Base-by-base conservation (phyloP, 305 asterid species). In the Plantago coronopus region DNA sequence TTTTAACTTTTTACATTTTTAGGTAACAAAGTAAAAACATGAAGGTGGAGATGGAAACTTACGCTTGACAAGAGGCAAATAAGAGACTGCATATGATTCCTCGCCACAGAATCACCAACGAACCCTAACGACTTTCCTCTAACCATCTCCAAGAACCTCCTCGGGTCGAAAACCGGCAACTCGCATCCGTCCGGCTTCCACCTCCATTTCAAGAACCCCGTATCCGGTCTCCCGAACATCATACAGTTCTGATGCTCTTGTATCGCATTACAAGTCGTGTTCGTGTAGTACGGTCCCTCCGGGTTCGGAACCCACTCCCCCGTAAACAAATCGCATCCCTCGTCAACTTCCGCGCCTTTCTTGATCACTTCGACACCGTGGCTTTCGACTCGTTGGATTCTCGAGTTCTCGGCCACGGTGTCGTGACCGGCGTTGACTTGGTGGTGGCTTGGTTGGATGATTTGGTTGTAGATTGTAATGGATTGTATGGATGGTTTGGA, bases 171-270 rank as follows among this genome's bases (percentile, higher is more conserved):
- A 3, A 83, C 2, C 6, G 95, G 89, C 62, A 88, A 61, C 50
- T 86, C 95, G 25, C 96, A 88, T 0, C 61, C 82, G 19, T 88
- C 91, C 16, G 96, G 95, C 66, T 83, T 82, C 96, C 96, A 86
- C 69, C 82, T 72, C 95, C 95, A 88, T 43, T 84, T 86, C 76
- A 86, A n/a, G 76, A 60, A 88, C 17, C 61, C 96, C 1, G 57
- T 22, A 59, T 86, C 94, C 31, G 95, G 94, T 76, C 87, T 69
- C 8, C 90, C 96, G 54, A 59, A 82, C 48, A 79, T 86, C 82
- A 83, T 77, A 74, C 96, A 88, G 54, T 88, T 88, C 59, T 82
- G 95, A 65, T 86, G 94, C 66, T 83, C 91, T 49, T 86, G 87
- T 21, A 89, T 86, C 16, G 87, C 79, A 27, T 64, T 12, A 42